Base-by-base conservation (phyloP, 768 basidiomycete species). In the Strobilomyces confusus region DNA sequence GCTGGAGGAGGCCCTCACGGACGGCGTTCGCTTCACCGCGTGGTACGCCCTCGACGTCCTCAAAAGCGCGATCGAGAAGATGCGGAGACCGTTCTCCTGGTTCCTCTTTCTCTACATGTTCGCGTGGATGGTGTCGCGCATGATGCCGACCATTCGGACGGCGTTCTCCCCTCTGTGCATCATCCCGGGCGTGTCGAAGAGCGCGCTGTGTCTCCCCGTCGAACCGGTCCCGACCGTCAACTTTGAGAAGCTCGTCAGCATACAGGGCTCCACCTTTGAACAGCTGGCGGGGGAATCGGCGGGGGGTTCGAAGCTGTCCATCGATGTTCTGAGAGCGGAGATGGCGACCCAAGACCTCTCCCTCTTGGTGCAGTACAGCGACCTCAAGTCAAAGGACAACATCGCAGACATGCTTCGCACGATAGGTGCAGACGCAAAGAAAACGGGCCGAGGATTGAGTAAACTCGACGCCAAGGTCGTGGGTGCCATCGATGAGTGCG, bases 311-410 rank as follows among this genome's bases (percentile, higher is more conserved):
- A 75, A 75, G 6, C 64, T 92, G 34, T 80, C 86, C 5, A 63
- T 87, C 41, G 80, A 87, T 51, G 79, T 92, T 57, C 82, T 88
- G 69, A 84, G 83, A 65, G 83, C 87, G 14, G 84, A 33, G 33
- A 13, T 33, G 79, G 89, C 87, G 14, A 87, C 84, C 1, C 72
- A 68, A 22, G 89, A 92, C 63, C 73, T 92, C 47, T 71, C 80
- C 15, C 76, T 80, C 6, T 73, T 88, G 26, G 83, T 90, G 14
- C 76, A 75, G 15, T 69, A 77, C 54, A 91, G 89, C 65, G 72
- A 84, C 17, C 67, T 92, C 62, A 78, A 72, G 53, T 79, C 80
- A 20, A 81, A 74, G 49, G 84, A 88, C 19, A 54, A 64, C 20
- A 62, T 92, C 12, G 83, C 80, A 17, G 71, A 78, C 11, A 60